Evolutionary conservation across 2,329 filamentous ascomycete species (phyloP), one percentile per base, ranked within the genome.

Genomic region (Botryotinia calthae): DNA sequence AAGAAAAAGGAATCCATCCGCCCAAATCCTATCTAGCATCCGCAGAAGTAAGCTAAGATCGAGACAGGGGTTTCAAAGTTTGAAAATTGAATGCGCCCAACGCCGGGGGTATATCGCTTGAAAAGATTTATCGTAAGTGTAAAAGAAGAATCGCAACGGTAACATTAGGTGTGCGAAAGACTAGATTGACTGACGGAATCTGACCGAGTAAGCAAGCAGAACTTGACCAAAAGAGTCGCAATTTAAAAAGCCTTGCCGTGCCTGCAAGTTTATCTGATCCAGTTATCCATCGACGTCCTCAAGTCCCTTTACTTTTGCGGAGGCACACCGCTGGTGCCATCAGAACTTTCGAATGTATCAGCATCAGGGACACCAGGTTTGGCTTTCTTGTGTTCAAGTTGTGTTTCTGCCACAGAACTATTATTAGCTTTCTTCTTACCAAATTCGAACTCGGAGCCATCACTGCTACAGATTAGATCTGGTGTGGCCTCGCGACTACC

Each of bases 21-120:
- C 51, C 51, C 2, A 56, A 18, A 42, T 44, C 28, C n/a, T 31
- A 34, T 48, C 20, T 31, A 37, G 28, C 37, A n/a, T 20, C 10
- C 7, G 37, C 37, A 31, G 22, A 44, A 16, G 25, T 7, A 54
- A n/a, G 25, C 48, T n/a, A 6, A 16, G 25, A n/a, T 25, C 25
- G 12, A n/a, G 25, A n/a, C 14, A 25, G 12, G 1, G 25, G 25
- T 7, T n/a, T n/a, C 25, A n/a, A 54, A 54, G 48, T n/a, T 54
- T 54, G 48, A 54, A 54, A 25, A 25, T 48, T 31, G 25, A 54
- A 67, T 42, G 46, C 18, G 28, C 48, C 34, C 18, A 42, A 56
- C 64, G 48, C 64, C 48, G 64, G 64, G 64, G 64, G 48, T 67
- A 67, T 67, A 56, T 67, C 16, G 46, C 64, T 48, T 28, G 18